Evolutionary conservation across 768 basidiomycete genomes (phyloP).

Genomic region (Fibroporia radiculosa): DNA sequence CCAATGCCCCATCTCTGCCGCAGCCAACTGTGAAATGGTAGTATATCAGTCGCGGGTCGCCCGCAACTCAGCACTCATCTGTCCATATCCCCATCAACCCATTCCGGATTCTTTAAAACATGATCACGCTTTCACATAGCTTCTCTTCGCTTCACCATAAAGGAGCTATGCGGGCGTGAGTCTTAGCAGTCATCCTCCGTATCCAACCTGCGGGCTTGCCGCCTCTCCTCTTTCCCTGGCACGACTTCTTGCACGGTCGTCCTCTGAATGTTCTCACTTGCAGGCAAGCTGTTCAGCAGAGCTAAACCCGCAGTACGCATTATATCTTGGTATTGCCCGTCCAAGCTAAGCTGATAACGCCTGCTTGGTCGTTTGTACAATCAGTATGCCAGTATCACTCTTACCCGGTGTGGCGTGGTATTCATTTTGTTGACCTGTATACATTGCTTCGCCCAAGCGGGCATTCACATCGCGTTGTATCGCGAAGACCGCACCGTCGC

Average conservation of each 20-base stretch:
- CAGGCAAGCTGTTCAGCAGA: constrained; percentile 1
- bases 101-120: too few species aligned
- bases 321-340: background rate
- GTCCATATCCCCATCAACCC: too few species aligned
- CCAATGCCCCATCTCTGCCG: too few species aligned
- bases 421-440: constrained; percentile 31
- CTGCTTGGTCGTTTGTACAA: background rate
- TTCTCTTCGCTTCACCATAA: too few species aligned
- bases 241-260: background rate
- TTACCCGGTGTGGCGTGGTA: constrained; percentile 32
- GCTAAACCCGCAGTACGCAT: background rate
- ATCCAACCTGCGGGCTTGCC: too few species aligned
- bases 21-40: too few species aligned
- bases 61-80: too few species aligned
- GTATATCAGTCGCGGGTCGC: too few species aligned
- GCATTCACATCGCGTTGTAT: constrained; percentile 42
- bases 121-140: too few species aligned
- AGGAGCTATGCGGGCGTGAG: too few species aligned
- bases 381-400: constrained; percentile 25
- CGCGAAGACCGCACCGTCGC: constrained; percentile 35
- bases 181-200: too few species aligned
- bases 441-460: constrained; percentile 45
- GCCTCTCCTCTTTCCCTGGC: background rate
- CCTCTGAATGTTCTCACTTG: constrained; percentile 1
- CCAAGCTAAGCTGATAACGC: background rate